Conservation (phyloP, 257 asterid genomes). For the Solanum chaucha region DNA sequence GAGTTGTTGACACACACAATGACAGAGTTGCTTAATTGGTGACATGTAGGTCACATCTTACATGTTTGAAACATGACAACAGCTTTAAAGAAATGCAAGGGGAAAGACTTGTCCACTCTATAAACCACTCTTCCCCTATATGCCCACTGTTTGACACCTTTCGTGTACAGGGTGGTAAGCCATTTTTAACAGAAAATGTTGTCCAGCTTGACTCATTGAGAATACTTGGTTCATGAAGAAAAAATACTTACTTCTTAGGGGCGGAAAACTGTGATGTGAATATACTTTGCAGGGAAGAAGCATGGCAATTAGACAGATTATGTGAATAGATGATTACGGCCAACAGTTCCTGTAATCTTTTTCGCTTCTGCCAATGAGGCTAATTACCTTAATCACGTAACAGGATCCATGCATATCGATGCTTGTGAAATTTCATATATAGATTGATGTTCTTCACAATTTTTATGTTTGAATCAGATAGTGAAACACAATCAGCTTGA, state of each 20-base stretch:
- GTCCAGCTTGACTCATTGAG: neutral
- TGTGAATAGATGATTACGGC: neutral
- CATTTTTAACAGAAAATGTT: neutral
- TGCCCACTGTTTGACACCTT: neutral
- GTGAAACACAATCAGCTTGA: neutral
- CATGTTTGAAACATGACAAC: neutral
- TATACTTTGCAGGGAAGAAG: neutral
- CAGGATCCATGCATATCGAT: neutral
- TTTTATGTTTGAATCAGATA: neutral
- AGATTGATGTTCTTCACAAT: neutral
- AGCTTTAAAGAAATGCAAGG: too few relatives aligned
- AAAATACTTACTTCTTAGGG: too few relatives aligned
- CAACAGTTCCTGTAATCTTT: neutral
- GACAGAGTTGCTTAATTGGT: neutral
- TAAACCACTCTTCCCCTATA: neutral
- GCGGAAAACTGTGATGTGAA: too few relatives aligned
- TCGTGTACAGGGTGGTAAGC: neutral
- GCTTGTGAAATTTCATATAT: neutral
- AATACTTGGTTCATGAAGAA: neutral
- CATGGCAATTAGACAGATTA: neutral
- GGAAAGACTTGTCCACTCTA: neutral
- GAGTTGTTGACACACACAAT: neutral
- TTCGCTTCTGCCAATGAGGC: too few relatives aligned
- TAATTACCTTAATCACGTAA: neutral
- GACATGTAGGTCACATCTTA: neutral